Conservation (phyloP, 164 flowering plant genomes). For the Chimonanthus salicifolius region DNA sequence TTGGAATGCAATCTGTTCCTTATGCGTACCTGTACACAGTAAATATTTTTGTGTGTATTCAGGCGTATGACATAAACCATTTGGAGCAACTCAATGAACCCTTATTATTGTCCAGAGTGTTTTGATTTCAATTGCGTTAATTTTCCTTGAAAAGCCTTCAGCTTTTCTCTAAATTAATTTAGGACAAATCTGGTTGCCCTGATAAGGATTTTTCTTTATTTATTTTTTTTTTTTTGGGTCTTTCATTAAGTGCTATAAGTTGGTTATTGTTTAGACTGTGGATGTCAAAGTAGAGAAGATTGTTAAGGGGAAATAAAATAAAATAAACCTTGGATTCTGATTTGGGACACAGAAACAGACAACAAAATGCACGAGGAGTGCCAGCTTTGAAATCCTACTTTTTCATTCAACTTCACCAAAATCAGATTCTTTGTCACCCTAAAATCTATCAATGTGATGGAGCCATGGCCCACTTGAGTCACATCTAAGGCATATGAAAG, state of each 20-base stretch:
- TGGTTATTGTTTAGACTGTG: neutral
- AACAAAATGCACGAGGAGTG: neutral
- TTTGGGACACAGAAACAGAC: neutral
- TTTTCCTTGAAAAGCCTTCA: neutral
- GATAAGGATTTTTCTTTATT: neutral
- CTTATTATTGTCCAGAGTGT: neutral
- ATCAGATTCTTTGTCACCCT: too few species aligned
- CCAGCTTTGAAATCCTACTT: neutral
- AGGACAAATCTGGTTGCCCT: neutral
- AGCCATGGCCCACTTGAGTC: too few species aligned
- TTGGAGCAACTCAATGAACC: too few species aligned
- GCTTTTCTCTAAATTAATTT: neutral
- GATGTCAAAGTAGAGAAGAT: neutral
- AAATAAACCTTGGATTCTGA: neutral
- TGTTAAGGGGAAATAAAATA: neutral
- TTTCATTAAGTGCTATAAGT: neutral
- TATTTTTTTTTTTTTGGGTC: neutral
- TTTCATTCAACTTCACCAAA: too few species aligned
- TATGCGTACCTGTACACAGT: too few species aligned
- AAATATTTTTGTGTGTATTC: too few species aligned
- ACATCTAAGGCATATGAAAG: too few species aligned
- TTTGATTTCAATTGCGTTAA: too few species aligned
- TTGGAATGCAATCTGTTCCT: too few species aligned
- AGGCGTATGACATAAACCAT: too few species aligned
- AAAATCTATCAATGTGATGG: too few species aligned